These are phyloP conservation scores for Chromera velia DNA, from an alignment of 73 alveolate species.

Conservation along the genomic window DNA sequence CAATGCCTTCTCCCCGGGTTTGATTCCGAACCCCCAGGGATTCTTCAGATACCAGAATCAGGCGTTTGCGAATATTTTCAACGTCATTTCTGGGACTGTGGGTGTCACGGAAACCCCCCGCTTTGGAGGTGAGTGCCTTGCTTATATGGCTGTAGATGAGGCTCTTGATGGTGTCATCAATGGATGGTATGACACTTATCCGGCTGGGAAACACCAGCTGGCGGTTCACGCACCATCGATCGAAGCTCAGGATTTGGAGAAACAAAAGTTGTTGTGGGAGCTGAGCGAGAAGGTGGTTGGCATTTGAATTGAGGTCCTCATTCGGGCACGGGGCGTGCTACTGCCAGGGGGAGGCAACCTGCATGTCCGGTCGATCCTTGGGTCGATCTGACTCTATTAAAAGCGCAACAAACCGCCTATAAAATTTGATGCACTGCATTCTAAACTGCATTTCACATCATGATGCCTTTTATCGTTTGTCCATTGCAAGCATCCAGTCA, in stretches of 20 bases:
- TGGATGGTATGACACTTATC: neutral
- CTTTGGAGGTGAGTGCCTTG: neutral
- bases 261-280: no score
- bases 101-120: neutral
- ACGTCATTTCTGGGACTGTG: neutral
- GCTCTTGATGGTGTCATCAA: neutral
- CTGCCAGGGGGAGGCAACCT: no score
- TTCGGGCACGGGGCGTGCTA: no score
- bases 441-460: no score
- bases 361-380: no score
- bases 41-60: neutral
- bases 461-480: no score
- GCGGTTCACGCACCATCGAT: neutral
- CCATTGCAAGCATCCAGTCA: no score
- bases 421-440: no score
- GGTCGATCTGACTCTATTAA: no score
- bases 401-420: no score
- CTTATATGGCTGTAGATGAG: neutral
- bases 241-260: neutral
- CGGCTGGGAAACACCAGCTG: neutral
- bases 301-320: no score
- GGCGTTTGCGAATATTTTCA: neutral
- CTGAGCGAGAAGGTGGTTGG: no score
- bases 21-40: neutral
- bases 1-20: neutral